Percentiles rank a stretch among this genome's conserved stretches.
These are phyloP conservation scores for Aspergillus ochraceoroseus DNA, from an alignment of 2,329 filamentous ascomycete genomes.

Conservation along the genomic window DNA sequence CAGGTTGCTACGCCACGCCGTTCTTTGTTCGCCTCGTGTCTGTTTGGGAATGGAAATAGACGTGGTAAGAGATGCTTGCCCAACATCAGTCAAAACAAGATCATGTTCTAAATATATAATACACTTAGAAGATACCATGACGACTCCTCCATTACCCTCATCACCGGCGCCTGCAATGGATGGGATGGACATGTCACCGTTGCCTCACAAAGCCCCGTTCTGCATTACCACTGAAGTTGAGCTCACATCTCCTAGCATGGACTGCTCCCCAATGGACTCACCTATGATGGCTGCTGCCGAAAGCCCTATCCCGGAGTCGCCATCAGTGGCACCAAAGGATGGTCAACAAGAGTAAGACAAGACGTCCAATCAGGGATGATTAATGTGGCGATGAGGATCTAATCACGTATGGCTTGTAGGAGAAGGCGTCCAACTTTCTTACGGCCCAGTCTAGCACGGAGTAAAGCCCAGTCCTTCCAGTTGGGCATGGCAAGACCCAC, in stretches of 20 bases:
- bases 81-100: neutral
- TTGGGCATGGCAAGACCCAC: constrained; percentile 57
- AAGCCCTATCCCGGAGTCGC: constrained; percentile 41
- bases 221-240: constrained; percentile 57
- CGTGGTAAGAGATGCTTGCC: constrained; percentile 49
- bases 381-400: constrained; percentile 14
- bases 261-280: constrained; percentile 45
- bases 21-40: constrained; percentile 72
- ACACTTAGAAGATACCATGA: constrained; percentile 61
- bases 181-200: constrained; percentile 86
- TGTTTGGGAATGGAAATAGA: constrained; percentile 56
- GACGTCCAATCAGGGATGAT: neutral
- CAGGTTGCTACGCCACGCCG: constrained; percentile 76
- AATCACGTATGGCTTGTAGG: constrained; percentile 41
- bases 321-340: constrained; percentile 32
- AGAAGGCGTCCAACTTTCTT: constrained; percentile 64
- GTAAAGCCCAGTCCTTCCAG: constrained; percentile 69
- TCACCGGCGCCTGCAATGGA: constrained; percentile 70
- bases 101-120: constrained; percentile 26
- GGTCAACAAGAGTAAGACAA: constrained; percentile 36
- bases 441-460: constrained; percentile 68
- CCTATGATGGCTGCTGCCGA: constrained; percentile 34
- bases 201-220: constrained; percentile 79
- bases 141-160: constrained; percentile 78
- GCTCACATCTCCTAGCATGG: constrained; percentile 67